These are phyloP conservation scores for Aureobasidium sp. DNA, from an alignment of 2,329 filamentous ascomycete genomes.

Conservation along the genomic window DNA sequence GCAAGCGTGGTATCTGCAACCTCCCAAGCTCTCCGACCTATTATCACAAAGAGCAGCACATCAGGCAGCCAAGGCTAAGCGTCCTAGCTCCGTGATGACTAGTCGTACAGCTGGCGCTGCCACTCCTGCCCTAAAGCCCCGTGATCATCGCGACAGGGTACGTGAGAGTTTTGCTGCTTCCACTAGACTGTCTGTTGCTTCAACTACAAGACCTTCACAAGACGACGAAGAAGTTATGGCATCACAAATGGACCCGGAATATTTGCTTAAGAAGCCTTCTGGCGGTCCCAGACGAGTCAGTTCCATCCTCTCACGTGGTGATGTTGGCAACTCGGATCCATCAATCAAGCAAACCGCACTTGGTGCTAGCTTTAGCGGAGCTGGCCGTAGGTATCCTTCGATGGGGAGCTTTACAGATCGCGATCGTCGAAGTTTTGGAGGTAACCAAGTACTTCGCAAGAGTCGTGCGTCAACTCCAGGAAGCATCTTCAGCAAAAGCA, in stretches of 20 bases:
- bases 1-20: constrained; percentile 69
- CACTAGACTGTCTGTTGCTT: constrained; percentile 26
- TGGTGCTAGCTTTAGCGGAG: constrained; percentile 40
- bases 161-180: constrained; percentile 68
- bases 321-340: constrained; percentile 52
- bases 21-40: constrained; percentile 45
- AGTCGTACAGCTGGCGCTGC: constrained; percentile 59
- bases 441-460: constrained; percentile 32
- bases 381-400: constrained; percentile 61
- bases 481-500: constrained; percentile 28
- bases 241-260: constrained; percentile 43
- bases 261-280: constrained; percentile 41
- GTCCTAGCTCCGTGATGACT: constrained; percentile 57
- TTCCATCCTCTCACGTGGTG: constrained; percentile 78
- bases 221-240: constrained; percentile 40
- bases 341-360: constrained; percentile 18
- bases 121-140: constrained; percentile 58
- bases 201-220: constrained; percentile 18
- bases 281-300: constrained; percentile 72
- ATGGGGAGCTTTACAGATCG: constrained; percentile 56
- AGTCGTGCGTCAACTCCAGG: constrained; percentile 51
- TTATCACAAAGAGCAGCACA: constrained; percentile 33
- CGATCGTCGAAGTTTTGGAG: constrained; percentile 49
- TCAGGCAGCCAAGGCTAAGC: constrained; percentile 45
- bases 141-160: constrained; percentile 52